Percentiles rank a stretch among this genome's conserved stretches.
Evolutionary conservation across 768 basidiomycete genomes (phyloP).

Genomic region (Auricularia heimuer): DNA sequence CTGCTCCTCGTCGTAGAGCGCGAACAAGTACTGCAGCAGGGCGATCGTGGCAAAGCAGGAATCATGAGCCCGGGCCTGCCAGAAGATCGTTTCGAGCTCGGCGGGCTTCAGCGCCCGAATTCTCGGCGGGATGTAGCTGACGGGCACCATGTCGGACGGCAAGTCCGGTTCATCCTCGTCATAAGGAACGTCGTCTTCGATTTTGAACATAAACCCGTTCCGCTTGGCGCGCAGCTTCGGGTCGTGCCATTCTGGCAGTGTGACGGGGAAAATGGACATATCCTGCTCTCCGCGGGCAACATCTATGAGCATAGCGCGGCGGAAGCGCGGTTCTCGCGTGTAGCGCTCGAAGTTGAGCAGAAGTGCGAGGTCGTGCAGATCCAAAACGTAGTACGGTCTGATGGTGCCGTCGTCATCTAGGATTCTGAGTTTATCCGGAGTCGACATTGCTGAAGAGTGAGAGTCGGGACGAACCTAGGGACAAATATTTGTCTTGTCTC

Average conservation of each 20-base stretch:
- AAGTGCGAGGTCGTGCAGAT: conserved; percentile 11
- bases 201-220: neutral
- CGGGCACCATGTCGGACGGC: conserved; percentile 14
- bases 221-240: neutral
- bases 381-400: neutral
- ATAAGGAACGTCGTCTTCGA: neutral
- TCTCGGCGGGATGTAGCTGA: neutral
- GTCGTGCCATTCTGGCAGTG: neutral
- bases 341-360: conserved; percentile 13
- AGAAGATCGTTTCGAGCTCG: conserved; percentile 15
- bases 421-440: neutral
- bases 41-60: conserved; percentile 12
- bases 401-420: neutral
- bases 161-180: conserved; percentile 9
- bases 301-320: conserved; percentile 13
- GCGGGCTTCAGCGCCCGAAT: neutral
- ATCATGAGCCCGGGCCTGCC: conserved; percentile 15
- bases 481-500: no score
- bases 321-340: conserved; percentile 14
- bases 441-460: no score
- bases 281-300: neutral
- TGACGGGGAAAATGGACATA: neutral
- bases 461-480: no score
- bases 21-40: conserved; percentile 15
- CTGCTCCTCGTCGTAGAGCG: conserved; percentile 5